Base-by-base conservation (phyloP, 768 basidiomycete species). In the Calocybe cyanea region DNA sequence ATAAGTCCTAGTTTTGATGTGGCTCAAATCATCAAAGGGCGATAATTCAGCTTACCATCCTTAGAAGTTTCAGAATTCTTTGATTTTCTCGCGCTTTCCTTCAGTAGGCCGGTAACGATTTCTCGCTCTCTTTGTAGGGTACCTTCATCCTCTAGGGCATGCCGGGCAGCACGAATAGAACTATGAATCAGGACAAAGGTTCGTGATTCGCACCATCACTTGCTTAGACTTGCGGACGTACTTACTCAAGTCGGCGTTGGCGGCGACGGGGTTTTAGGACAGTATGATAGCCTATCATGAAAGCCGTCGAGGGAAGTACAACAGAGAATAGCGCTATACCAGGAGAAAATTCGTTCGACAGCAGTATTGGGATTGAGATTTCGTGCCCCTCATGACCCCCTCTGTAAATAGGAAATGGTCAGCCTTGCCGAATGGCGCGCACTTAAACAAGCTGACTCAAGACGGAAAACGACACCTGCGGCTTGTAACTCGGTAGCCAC, bases 51-150 rank as follows among this genome's bases (percentile, higher is more conserved):
- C 65, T 43, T 61, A 85, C 90, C 90, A 69, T 80, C 78, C 63
- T 75, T 80, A 18, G 73, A 71, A 50, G 72, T 74, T 63, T 94
- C 90, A 19, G 73, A 63, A 28, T 80, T 72, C 49, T 72, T 73
- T 57, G 81, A 83, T 55, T 77, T 78, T 58, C 71, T 72, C 11
- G 86, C 87, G 13, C 77, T 72, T 46, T 89, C 84, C 52, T 75
- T 75, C 54, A 95, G 75, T 36, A 94, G 64, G 43, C 63, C 65
- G 48, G 73, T 64, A 6, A 81, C 81, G 7, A 84, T 78, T 50
- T 81, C 76, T 38, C 80, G 78, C 61, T 88, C 80, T 56, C 75
- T 73, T 56, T 75, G 71, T 53, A 78, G 65, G 56, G 79, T 81
- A 9, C 76, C 73, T 50, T 83, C 78, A 58, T 83, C 80, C 47